Base-by-base conservation (phyloP, 176 grass and related monocot species). In the Lolium rigidum region DNA sequence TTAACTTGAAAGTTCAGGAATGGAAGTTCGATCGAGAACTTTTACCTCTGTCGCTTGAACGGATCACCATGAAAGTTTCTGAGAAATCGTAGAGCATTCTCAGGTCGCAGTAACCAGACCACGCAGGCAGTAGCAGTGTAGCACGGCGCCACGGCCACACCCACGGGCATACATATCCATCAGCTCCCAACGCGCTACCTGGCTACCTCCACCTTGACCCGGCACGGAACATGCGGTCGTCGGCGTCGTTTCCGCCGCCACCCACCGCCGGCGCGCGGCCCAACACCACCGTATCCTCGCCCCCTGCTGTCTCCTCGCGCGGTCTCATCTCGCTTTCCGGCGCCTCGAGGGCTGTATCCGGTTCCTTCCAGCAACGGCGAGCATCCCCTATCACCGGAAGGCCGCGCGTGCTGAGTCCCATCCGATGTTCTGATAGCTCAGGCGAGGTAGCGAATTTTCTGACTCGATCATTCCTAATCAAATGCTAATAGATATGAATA, bases 361-460 rank as follows among this genome's bases (percentile, higher is more conserved):
- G 13, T 26, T 83, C 85, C 6, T 52, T 69, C 81, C 59, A 21
- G 58, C 84, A 58, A 41, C 2, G 55, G 59, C 67, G 24, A 3
- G 4, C 65, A 10, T 58, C 58, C 28, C 49, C 18, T 35, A 44
- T 69, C 38, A n/a, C 24, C 14, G 52, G 78, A 44, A 86, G 78
- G 51, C 5, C 78, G 4, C 83, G 49, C 70, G 25, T 60, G 10
- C 54, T 56, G 26, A 39, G 4, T 22, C 39, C 70, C 24, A 70
- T n/a, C 50, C 67, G 58, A 68, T 87, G 85, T 81, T 76, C 85
- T 17, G 68, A 61, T 43, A 67, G 79, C 80, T 62, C 85, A 11
- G 76, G 15, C 16, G 61, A 87, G 50, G 89, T 84, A 73, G n/a
- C 37, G 28, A 68, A 2, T 80, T 41, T 9, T 31, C 52, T 52